Conservation (phyloP, 352 stramenopile genomes). For the Elongisporangium undulatum region DNA sequence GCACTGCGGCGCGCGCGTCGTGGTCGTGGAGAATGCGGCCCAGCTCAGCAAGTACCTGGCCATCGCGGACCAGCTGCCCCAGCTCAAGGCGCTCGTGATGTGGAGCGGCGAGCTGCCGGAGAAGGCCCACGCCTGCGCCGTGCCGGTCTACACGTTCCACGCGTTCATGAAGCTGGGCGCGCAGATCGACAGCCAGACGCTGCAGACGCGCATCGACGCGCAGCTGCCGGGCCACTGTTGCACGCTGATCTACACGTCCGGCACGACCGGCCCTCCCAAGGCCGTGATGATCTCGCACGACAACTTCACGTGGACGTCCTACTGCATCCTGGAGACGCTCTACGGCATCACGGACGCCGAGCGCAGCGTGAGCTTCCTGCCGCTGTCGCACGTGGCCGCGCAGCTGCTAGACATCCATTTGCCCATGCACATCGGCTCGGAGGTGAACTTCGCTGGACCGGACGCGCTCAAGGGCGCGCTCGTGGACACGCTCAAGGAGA, state of each 20-base stretch:
- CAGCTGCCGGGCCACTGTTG: slow-evolving; percentile 61
- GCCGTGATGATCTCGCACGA: slow-evolving; percentile 77
- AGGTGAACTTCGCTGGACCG: slow-evolving; percentile 69
- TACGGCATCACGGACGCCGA: slow-evolving; percentile 46
- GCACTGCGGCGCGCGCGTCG: slow-evolving; percentile 75
- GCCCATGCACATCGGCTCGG: slow-evolving; percentile 49
- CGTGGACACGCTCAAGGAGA: slow-evolving; percentile 55
- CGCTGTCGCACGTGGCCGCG: slow-evolving; percentile 78
- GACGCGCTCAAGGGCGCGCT: slow-evolving; percentile 73
- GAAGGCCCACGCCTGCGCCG: slow-evolving; percentile 19
- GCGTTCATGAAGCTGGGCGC: slow-evolving; percentile 55
- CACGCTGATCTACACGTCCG: slow-evolving; percentile 91
- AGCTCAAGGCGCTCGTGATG: slow-evolving; percentile 74
- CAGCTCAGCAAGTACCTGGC: slow-evolving; percentile 75
- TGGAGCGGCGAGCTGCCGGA: slow-evolving; percentile 44
- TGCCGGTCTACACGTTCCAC: slow-evolving; percentile 56
- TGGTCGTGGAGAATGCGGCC: slow-evolving; percentile 63
- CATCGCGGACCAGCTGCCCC: slow-evolving; percentile 55
- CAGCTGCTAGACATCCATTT: slow-evolving; percentile 80
- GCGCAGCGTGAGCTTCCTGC: slow-evolving; percentile 73
- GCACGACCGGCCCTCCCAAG: slow-evolving; percentile 64
- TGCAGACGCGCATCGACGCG: slow-evolving; percentile 36
- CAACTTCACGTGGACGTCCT: slow-evolving; percentile 70
- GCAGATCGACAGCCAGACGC: slow-evolving; percentile 14
- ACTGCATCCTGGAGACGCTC: slow-evolving; percentile 44